Percentiles rank a stretch among this genome's conserved stretches.
These are phyloP conservation scores for Carpinus viminea DNA, from an alignment of 306 rosid genomes.

Conservation along the genomic window DNA sequence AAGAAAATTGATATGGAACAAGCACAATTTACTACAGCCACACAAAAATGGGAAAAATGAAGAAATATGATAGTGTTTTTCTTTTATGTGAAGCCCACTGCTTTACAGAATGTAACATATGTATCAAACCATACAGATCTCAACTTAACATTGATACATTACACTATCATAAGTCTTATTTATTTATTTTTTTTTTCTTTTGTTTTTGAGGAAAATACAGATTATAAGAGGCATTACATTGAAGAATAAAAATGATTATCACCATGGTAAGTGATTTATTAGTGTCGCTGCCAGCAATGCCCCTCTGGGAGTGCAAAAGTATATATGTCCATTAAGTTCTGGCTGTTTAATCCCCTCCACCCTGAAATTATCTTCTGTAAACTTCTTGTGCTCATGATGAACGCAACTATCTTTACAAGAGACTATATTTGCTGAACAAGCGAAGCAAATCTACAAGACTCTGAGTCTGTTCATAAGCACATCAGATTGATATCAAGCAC, in stretches of 20 bases:
- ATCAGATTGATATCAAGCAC: too few relatives aligned
- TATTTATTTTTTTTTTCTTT: not conserved
- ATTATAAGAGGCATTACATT: not conserved
- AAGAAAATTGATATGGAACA: not conserved
- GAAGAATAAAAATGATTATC: not conserved
- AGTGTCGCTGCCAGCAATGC: not conserved
- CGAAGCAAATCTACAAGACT: too few relatives aligned
- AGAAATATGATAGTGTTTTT: not conserved
- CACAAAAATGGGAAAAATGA: too few relatives aligned
- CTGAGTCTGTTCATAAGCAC: too few relatives aligned
- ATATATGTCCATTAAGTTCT: not conserved
- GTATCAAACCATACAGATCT: not conserved
- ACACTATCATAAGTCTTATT: not conserved
- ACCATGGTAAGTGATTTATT: not conserved
- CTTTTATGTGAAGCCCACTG: not conserved
- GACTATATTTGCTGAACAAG: slow-evolving; percentile 32
- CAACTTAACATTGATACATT: too few relatives aligned
- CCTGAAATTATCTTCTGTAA: slow-evolving; percentile 23
- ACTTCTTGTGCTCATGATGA: slow-evolving; percentile 26
- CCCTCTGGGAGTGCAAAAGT: not conserved
- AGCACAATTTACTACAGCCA: not conserved
- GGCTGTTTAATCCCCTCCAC: slow-evolving; percentile 4
- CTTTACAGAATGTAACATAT: not conserved
- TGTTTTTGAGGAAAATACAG: not conserved
- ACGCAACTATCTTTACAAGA: slow-evolving; percentile 44